Percentiles rank a stretch among this genome's conserved stretches.
Evolutionary conservation across 2,329 filamentous ascomycete genomes (phyloP).

Genomic region (Mycogone perniciosa): DNA sequence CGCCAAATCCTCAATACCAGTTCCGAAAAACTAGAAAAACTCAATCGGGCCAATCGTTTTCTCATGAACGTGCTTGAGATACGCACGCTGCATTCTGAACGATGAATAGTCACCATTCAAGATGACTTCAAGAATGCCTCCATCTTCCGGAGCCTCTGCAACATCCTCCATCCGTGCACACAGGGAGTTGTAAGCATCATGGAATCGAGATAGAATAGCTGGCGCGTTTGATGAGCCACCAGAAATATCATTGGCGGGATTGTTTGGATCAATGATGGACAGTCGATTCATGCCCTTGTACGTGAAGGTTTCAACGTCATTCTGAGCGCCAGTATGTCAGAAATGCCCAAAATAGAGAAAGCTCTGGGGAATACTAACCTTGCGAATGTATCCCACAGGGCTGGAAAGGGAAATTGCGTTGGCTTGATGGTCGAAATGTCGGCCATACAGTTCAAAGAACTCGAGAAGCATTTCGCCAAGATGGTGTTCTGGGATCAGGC

Average conservation of each 20-base stretch:
- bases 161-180: slow-evolving; percentile 52
- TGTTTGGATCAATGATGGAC: slow-evolving; percentile 89
- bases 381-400: slow-evolving; percentile 63
- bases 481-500: slow-evolving; percentile 55
- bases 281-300: slow-evolving; percentile 62
- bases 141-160: slow-evolving; percentile 22
- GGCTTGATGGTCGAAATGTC: slow-evolving; percentile 62
- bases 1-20: slow-evolving; percentile 6
- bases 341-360: background rate
- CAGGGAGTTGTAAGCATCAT: slow-evolving; percentile 53
- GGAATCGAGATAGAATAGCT: slow-evolving; percentile 64
- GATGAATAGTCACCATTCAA: slow-evolving; percentile 73
- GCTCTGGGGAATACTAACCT: slow-evolving; percentile 47
- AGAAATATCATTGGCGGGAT: slow-evolving; percentile 77
- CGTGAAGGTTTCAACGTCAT: slow-evolving; percentile 37
- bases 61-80: slow-evolving; percentile 48
- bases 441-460: slow-evolving; percentile 87
- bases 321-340: slow-evolving; percentile 25
- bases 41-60: slow-evolving; percentile 30
- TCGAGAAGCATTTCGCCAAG: slow-evolving; percentile 77
- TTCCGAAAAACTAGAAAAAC: background rate
- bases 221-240: slow-evolving; percentile 70
- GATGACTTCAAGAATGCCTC: slow-evolving; percentile 59
- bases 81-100: slow-evolving; percentile 63
- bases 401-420: slow-evolving; percentile 72